Base-by-base conservation (phyloP, 495 filamentous ascomycete genomes). In the Aspergillus funiculosus region DNA sequence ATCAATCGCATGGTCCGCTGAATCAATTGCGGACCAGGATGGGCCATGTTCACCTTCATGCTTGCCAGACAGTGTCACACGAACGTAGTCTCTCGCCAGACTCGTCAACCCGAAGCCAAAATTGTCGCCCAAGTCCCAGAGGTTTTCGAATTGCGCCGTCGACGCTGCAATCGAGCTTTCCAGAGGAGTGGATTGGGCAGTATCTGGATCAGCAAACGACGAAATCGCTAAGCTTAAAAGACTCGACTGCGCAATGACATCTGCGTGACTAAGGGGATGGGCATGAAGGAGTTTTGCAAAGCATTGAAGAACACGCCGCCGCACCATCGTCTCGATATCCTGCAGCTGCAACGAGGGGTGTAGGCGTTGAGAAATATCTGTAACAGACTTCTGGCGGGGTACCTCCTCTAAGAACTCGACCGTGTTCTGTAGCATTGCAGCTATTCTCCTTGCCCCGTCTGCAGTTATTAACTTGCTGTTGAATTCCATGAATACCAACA, bases 111-210 rank as follows among this genome's bases (percentile, higher is more conserved):
- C 92, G 66, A 94, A 97, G 1, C 88, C 92, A 50, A 81, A 87
- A 60, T 96, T 97, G 59, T 99, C 92, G 10, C 82, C 87, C 28
- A 94, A 76, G 43, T 97, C 92, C 92, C 92, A 99, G 15, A 99
- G 76, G 2, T 76, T 86, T 48, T 99, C 92, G 56, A 97, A 95
- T 21, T 79, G 85, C 0, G 85, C 87, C 3, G 87, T 83, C n/a
- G 91, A 85, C 48, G 80, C 91, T 3, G 90, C 91, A 55, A 99
- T 97, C 1, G 89, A 89, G 14, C 87, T 85, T 57, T 92, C 94
- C 18, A 97, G 62, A 13, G 89, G 89, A 51, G 80, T 89, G 3
- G 88, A 79, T 6, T 83, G 82, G 50, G 86, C 86, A 48, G 84
- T 86, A 46, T 96, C 91, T 0, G 94, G 89, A 57, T 97, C 89